Evolutionary conservation across 495 filamentous ascomycete species (phyloP).

Genomic region (Lichenothelia convexa): DNA sequence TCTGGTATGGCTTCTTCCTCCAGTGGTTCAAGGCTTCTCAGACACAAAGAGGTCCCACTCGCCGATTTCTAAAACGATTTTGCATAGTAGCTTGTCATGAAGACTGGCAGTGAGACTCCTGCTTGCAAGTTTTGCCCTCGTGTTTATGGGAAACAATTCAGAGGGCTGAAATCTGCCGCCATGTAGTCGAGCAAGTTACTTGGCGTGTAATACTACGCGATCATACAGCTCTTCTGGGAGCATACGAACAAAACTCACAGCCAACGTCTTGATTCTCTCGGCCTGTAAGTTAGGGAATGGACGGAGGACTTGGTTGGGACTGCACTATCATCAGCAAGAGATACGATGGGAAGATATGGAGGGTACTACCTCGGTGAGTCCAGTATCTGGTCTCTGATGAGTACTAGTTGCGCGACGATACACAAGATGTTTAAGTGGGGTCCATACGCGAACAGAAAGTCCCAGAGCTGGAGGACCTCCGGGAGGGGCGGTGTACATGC

Average conservation of each 20-base stretch:
- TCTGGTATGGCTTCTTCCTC: too few relatives aligned
- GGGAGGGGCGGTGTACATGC: slow-evolving; percentile 94
- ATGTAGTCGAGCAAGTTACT: slow-evolving; percentile 30
- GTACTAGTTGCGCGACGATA: slow-evolving; percentile 87
- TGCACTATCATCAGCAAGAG: slow-evolving; percentile 17
- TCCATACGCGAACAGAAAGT: slow-evolving; percentile 92
- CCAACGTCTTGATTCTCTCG: slow-evolving; percentile 59
- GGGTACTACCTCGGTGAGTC: slow-evolving; percentile 52
- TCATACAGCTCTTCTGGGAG: slow-evolving; percentile 80
- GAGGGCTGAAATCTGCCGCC: too few relatives aligned
- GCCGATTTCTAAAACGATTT: too few relatives aligned
- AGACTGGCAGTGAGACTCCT: too few relatives aligned
- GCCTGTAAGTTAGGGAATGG: slow-evolving; percentile 71
- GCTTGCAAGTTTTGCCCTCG: too few relatives aligned
- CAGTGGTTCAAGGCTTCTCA: too few relatives aligned
- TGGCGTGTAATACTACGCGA: slow-evolving; percentile 73
- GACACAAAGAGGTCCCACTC: too few relatives aligned
- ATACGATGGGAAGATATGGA: background rate
- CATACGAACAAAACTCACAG: slow-evolving; percentile 61
- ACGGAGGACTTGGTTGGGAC: slow-evolving; percentile 77
- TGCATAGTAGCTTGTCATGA: too few relatives aligned
- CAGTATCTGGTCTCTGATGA: slow-evolving; percentile 70
- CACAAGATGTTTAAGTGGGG: slow-evolving; percentile 88
- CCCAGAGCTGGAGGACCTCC: slow-evolving; percentile 90
- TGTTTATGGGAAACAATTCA: too few relatives aligned